Base-by-base conservation (phyloP, 75 land plant genomes). In the Larix kaempferi region DNA sequence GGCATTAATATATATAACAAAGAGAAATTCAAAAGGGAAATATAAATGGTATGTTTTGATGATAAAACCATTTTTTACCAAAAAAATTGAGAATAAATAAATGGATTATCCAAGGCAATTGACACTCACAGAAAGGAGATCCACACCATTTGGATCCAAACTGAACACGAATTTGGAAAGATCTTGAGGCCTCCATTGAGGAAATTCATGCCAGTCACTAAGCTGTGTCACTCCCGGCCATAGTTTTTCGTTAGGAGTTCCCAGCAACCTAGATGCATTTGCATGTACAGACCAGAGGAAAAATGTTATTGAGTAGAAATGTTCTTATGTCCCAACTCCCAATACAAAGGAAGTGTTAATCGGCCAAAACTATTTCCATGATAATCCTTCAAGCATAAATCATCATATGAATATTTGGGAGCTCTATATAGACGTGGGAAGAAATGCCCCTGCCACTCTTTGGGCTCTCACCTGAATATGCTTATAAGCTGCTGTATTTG, bases 191-290 rank as follows among this genome's bases (percentile, higher is more conserved):
- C 76, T 79, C 89, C 89, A 88, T 73, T 78, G 82, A 16, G 89
- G 89, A 75, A 84, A 88, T 23, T 88, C 89, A 71, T 82, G 89
- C 89, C 89, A 88, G 74, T 79, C 80, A 11, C 84, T 66, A 33
- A 88, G 80, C 75, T 77, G 80, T 65, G 76, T 77, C 56, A 88
- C 88, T 56, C 88, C 89, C 5, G 87, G 89, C 89, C 88, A 88
- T 21, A 65, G 55, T 66, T 85, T 76, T 61, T 88, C 89, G 35
- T 65, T 86, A 14, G 89, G 89, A 56, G 89, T 88, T 66, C 89
- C 89, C 27, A 88, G 82, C 56, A 86, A 33, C 75, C 89, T 88
- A 22, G 71, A 83, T 17, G 15, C 56, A 65, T 49, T 41, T 23
- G 44, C 19, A 16, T 37, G 72, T 44, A 41, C 49, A 66, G 11